Base-by-base conservation (phyloP, 768 basidiomycete species). In the Cantharellus cinnabarinus region DNA sequence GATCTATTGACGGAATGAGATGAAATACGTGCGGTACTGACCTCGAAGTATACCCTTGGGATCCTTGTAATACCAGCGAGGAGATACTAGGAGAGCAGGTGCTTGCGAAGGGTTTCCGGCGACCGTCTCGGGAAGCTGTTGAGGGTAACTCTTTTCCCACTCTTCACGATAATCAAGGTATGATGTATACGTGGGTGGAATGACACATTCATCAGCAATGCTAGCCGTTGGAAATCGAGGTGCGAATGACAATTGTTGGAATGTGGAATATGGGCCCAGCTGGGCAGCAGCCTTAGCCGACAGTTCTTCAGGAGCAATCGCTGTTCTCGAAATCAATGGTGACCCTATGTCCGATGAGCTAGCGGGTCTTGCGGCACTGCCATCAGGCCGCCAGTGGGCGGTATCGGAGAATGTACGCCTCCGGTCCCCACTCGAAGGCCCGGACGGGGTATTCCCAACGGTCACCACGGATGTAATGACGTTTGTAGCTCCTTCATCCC, bases 151-250 rank as follows among this genome's bases (percentile, higher is more conserved):
- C 44, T 48, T 48, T 67, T 88, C 87, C 63, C 81, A 71, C 62
- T 76, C 71, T 15, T 72, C 73, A 48, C 83, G 77, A 66, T 89
- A 85, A 50, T 79, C 76, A 61, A 87, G 70, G 69, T 89, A 88
- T 48, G 80, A 75, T 7, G 81, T 77, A 70, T 94, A 94, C 61
- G 88, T 88, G 0, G 89, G 89, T 4, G 89, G 89, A 57, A 94
- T 94, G 60, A 89, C 78, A 69, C 87, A 94, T 48, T 90, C 87
- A 65, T 91, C 86, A 38, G 89, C 85, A 58, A 94, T 85, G 0
- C 84, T 78, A 37, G 85, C 84, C 58, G 91, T 74, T n/a, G 89
- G 89, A 65, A 94, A 88, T 56, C 77, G 82, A 5, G 89, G 89
- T 2, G 90, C 79, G 65, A 89, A 91, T 4, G 75, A 76, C 14